Percentiles rank a stretch among this genome's conserved stretches.
phyloP scores from a whole-genome alignment of 306 rosid species.

The Fragaria iinumae region DNA sequence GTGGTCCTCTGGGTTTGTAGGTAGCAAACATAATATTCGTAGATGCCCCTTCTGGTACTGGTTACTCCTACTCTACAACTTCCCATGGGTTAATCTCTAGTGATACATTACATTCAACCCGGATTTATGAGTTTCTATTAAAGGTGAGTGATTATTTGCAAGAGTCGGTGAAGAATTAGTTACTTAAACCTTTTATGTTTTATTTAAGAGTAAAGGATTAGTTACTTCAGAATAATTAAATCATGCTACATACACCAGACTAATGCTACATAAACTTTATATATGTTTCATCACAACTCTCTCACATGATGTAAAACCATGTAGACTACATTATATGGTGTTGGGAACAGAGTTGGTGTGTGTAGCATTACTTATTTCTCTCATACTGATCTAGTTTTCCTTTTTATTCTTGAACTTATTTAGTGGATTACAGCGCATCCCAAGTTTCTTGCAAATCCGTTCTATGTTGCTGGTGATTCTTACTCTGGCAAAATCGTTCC shows the following conservation, averaged over 20 bases:
- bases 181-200: not conserved
- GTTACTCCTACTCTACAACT: conserved; percentile 31
- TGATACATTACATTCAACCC: conserved; percentile 4
- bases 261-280: not conserved
- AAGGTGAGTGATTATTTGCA: conserved; percentile 8
- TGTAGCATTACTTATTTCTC: not conserved
- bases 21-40: conserved; percentile 29
- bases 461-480: conserved; percentile 20
- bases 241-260: not conserved
- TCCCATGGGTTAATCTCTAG: conserved; percentile 11
- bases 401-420: not conserved
- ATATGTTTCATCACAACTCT: not conserved
- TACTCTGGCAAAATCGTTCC: conserved; percentile 13
- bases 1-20: not conserved
- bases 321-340: not conserved
- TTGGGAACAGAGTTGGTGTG: not conserved
- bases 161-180: not conserved
- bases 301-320: not conserved
- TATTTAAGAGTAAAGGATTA: not conserved
- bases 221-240: not conserved
- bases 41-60: conserved; percentile 35
- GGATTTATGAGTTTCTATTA: conserved; percentile 16
- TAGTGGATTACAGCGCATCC: conserved; percentile 17
- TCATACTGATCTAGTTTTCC: not conserved
- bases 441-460: conserved; percentile 17